Evolutionary conservation across 2,329 filamentous ascomycete genomes (phyloP), one percentile per base, ranked within the genome.

Genomic region (Aureobasidium sp.): DNA sequence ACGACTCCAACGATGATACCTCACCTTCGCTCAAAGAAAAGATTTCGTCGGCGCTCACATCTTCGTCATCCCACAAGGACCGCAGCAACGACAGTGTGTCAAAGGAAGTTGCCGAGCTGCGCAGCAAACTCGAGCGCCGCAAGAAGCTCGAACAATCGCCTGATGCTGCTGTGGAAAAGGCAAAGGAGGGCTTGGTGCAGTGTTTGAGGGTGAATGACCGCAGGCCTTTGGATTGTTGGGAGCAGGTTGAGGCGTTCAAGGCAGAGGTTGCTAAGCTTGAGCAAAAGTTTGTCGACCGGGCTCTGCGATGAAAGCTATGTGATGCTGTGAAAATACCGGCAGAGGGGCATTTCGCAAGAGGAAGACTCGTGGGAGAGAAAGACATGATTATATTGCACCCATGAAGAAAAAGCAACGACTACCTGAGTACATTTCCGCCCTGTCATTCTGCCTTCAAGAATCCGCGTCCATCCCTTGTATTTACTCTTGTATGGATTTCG

Each of bases 201-300:
- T 97, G 93, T 74, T 79, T 97, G 79, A 81, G 89, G 65, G 82
- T 87, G 71, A 87, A 97, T 75, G 92, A 97, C 76, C 82, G 91
- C 66, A 84, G 91, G 74, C 92, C 93, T 73, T 79, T 97, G 72
- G 90, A 97, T 79, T 97, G 93, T 82, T 97, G 90, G 89, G 83
- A 87, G 76, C 91, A 97, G 83, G 91, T 97, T 27, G 88, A 95
- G 78, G 81, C 81, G 22, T 97, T 97, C 76, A 96, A 92, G 84
- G 83, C 84, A 70, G 90, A 96, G 81, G 92, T 97, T 56, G 85
- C 89, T 68, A 86, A 85, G 78, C 76, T 97, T 76, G 93, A 97
- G 83, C 87, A 85, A 77, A 82, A 81, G 29, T 97, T 95, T 85
- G 90, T 97, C 39, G 88, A 95, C 72, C 90, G 87, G 78, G 86